Evolutionary conservation across 345 rosid species (phyloP).

Genomic region (Lepidium aucheri): DNA sequence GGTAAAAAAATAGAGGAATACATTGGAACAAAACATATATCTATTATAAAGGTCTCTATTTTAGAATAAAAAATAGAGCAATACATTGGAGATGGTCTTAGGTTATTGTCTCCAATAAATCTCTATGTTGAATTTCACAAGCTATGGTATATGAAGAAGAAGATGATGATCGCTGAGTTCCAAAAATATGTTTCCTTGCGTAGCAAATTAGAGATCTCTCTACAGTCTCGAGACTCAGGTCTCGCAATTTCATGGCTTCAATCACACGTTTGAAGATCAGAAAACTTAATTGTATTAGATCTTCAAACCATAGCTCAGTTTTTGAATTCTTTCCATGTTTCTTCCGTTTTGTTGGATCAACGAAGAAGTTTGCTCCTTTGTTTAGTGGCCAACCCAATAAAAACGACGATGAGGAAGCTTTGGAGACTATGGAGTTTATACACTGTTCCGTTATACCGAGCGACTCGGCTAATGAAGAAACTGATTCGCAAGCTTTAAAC

Average conservation of each 20-base stretch:
- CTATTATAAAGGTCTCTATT: too few relatives aligned
- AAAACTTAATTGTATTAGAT: conserved; percentile 43
- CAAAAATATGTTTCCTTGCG: conserved; percentile 61
- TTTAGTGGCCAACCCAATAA: conserved; percentile 62
- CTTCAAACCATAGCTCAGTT: conserved; percentile 48
- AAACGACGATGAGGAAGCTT: conserved; percentile 44
- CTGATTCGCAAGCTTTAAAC: conserved; percentile 59
- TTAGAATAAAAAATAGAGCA: too few relatives aligned
- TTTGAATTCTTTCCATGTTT: conserved; percentile 5
- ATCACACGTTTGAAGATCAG: conserved; percentile 47
- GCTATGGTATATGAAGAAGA: conserved; percentile 40
- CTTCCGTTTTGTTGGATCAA: not conserved
- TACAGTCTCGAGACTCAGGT: conserved; percentile 41
- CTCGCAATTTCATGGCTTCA: conserved; percentile 39
- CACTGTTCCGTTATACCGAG: conserved; percentile 48
- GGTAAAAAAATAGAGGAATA: too few relatives aligned
- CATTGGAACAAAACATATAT: too few relatives aligned
- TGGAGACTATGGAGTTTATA: conserved; percentile 49
- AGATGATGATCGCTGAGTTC: conserved; percentile 47
- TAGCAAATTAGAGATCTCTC: conserved; percentile 63
- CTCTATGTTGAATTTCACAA: conserved; percentile 56
- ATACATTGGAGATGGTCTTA: not conserved
- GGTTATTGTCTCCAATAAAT: conserved; percentile 53
- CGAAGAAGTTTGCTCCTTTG: not conserved
- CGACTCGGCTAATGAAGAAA: conserved; percentile 38